Conservation (phyloP, 768 basidiomycete species). For the Auricularia cornea region DNA sequence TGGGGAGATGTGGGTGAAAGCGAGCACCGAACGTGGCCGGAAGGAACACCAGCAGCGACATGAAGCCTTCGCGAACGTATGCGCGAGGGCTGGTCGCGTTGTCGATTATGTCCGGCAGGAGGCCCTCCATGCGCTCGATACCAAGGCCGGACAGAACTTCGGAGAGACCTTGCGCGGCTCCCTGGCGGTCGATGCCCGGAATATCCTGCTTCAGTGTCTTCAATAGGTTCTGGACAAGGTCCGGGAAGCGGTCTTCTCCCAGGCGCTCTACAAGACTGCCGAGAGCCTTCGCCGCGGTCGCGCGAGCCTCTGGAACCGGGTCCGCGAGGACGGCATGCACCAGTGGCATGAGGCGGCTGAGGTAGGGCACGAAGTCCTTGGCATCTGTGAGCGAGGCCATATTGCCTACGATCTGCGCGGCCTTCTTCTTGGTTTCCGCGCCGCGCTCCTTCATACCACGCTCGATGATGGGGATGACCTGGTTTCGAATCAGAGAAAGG, state of each 20-base stretch:
- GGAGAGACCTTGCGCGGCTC: conserved; percentile 92
- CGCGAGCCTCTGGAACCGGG: conserved; percentile 95
- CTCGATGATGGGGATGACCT: conserved; percentile 94
- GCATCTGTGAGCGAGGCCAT: conserved; percentile 82
- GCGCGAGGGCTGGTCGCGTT: conserved; percentile 85
- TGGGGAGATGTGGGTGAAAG: conserved; percentile 92
- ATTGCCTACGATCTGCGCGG: conserved; percentile 97
- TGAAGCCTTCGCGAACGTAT: conserved; percentile 95
- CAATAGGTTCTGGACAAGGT: conserved; percentile 83
- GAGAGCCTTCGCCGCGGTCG: conserved; percentile 92
- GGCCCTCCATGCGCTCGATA: conserved; percentile 92
- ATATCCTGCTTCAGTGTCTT: conserved; percentile 86
- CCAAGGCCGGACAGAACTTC: conserved; percentile 94
- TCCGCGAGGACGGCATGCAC: conserved; percentile 91
- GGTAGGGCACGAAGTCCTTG: conserved; percentile 90
- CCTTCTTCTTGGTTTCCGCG: conserved; percentile 91
- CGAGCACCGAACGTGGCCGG: conserved; percentile 94
- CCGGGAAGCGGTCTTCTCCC: conserved; percentile 91
- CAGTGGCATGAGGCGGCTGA: conserved; percentile 80
- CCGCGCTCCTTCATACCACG: conserved; percentile 86
- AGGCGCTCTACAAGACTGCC: conserved; percentile 95
- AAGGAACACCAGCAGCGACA: conserved; percentile 91
- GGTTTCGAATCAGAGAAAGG: conserved; percentile 3
- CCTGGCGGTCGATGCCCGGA: conserved; percentile 93
- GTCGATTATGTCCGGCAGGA: conserved; percentile 87